A percentile compares a stretch with the other conserved stretches of the same genome.
Conservation (phyloP, 2,329 filamentous ascomycete genomes). For the Domatiomyces globalis region DNA sequence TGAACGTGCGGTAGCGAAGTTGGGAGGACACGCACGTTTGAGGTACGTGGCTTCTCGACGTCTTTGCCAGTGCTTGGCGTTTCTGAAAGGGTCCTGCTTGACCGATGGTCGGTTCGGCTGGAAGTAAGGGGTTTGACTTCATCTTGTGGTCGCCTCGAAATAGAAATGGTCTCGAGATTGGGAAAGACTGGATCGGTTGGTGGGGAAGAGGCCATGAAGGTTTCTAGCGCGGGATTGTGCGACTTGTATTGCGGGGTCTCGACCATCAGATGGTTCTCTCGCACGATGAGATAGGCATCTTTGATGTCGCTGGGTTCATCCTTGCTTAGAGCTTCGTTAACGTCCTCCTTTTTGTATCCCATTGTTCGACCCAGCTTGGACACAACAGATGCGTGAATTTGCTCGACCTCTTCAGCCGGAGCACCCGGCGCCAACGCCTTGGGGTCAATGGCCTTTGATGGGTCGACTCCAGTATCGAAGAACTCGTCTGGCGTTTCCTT, state of each 20-base stretch:
- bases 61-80: slow-evolving; percentile 11
- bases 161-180: slow-evolving; percentile 6
- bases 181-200: slow-evolving; percentile 30
- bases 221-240: slow-evolving; percentile 31
- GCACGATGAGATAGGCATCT: slow-evolving; percentile 94
- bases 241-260: slow-evolving; percentile 42
- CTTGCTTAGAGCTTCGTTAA: slow-evolving; percentile 81
- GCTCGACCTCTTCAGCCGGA: slow-evolving; percentile 65
- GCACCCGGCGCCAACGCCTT: slow-evolving; percentile 68
- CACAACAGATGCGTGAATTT: slow-evolving; percentile 81
- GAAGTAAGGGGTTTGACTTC: slow-evolving; percentile 16
- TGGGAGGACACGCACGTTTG: slow-evolving; percentile 81
- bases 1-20: slow-evolving; percentile 86
- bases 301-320: slow-evolving; percentile 96
- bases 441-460: slow-evolving; percentile 77
- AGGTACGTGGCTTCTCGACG: slow-evolving; percentile 46
- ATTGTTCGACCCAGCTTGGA: slow-evolving; percentile 95
- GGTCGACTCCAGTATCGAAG: slow-evolving; percentile 83
- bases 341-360: slow-evolving; percentile 90
- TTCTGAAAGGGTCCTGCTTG: slow-evolving; percentile 16
- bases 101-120: slow-evolving; percentile 5
- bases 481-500: slow-evolving; percentile 82
- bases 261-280: slow-evolving; percentile 88
- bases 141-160: slow-evolving; percentile 4
- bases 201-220: slow-evolving; percentile 43